phyloP scores from a whole-genome alignment of 768 basidiomycete species.

The Daedaleopsis sinensis region DNA sequence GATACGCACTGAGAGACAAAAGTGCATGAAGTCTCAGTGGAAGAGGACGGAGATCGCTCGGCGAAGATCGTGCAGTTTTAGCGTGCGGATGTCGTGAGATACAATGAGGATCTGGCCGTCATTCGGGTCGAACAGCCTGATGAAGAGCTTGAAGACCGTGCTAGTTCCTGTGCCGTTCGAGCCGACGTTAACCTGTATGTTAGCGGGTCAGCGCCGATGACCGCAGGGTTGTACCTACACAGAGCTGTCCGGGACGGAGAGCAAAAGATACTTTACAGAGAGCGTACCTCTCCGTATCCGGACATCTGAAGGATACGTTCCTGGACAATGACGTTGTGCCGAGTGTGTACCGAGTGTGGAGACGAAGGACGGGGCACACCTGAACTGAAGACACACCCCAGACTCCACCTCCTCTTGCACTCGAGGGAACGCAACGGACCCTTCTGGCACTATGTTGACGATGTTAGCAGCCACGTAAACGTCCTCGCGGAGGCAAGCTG shows the following conservation, averaged over 20 bases:
- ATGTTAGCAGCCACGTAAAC: constrained; percentile 1
- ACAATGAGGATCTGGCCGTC: constrained; percentile 73
- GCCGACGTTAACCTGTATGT: too few species aligned
- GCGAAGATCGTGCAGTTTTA: constrained; percentile 64
- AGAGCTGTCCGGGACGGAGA: constrained; percentile 64
- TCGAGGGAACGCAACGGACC: background rate
- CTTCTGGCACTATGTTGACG: background rate
- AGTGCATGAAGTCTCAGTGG: constrained; percentile 79
- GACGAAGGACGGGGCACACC: constrained; percentile 32
- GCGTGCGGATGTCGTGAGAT: constrained; percentile 56
- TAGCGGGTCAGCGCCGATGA: background rate
- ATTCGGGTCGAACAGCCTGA: too few species aligned
- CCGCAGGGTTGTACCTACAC: constrained; percentile 45
- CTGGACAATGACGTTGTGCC: too few species aligned
- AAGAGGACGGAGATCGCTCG: too few species aligned
- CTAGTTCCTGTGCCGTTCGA: too few species aligned
- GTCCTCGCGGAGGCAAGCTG: too few species aligned
- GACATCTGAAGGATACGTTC: constrained; percentile 73
- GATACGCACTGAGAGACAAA: constrained; percentile 74
- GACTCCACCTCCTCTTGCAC: background rate
- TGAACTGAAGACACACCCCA: constrained; percentile 47
- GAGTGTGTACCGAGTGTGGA: background rate
- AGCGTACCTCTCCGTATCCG: constrained; percentile 51
- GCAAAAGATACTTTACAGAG: constrained; percentile 67
- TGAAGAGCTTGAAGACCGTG: too few species aligned